Evolutionary conservation across 352 stramenopile species (phyloP).

Genomic region (Blastocystis sp.): DNA sequence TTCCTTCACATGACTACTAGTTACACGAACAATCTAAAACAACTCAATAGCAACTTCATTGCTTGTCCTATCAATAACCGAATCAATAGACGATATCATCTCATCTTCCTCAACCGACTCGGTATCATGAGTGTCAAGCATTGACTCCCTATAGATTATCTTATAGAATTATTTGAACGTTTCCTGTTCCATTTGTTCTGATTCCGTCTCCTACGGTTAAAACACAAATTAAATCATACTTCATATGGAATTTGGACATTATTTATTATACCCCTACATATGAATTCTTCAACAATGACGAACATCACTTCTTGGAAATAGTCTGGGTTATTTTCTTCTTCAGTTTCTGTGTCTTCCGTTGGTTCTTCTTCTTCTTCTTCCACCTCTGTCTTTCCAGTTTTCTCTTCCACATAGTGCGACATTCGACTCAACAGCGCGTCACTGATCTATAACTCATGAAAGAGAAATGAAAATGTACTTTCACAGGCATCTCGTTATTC

Average conservation of each 20-base stretch:
- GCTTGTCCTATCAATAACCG: neutral
- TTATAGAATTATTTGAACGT: neutral
- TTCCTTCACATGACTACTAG: conserved; percentile 1
- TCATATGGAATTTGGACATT: neutral
- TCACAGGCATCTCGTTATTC: neutral
- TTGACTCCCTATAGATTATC: neutral
- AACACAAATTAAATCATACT: neutral
- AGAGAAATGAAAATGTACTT: neutral
- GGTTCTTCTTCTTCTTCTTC: conserved; percentile 6
- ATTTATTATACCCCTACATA: neutral
- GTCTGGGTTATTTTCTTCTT: neutral
- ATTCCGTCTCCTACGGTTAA: neutral
- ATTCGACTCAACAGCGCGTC: neutral
- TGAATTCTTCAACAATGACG: neutral
- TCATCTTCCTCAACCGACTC: neutral
- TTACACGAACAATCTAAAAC: neutral
- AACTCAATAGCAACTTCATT: neutral
- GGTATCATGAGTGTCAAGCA: conserved; percentile 11
- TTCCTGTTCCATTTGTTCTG: neutral
- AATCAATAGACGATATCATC: neutral
- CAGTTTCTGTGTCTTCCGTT: neutral
- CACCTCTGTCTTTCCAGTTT: neutral
- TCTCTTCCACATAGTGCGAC: neutral
- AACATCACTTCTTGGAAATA: neutral
- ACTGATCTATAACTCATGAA: neutral